Base-by-base conservation (phyloP, 75 land plant genomes). In the Gnetum montanum region DNA sequence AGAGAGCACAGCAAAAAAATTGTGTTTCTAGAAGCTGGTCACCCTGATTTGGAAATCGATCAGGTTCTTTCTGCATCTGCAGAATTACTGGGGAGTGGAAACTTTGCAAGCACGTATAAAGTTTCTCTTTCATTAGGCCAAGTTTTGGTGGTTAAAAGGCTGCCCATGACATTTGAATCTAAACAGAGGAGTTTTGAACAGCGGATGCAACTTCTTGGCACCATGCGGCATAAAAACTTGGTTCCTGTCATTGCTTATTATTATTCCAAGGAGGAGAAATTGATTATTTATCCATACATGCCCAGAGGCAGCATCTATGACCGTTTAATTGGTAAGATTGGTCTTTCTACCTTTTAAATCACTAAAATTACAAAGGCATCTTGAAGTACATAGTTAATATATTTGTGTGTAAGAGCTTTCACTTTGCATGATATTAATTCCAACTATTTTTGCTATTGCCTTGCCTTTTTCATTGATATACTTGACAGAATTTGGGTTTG, bases 301-400 rank as follows among this genome's bases (percentile, higher is more conserved):
- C 61, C 81, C 34, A 64, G 58, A 35, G 80, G 79, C 31, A 78
- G 69, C 49, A 63, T 78, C 37, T 64, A n/a, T n/a, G n/a, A n/a
- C n/a, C n/a, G n/a, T n/a, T n/a, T n/a, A n/a, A n/a, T n/a, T n/a
- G n/a, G n/a, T n/a, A n/a, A n/a, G n/a, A n/a, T n/a, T n/a, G n/a
- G n/a, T n/a, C n/a, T n/a, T n/a, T n/a, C n/a, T n/a, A n/a, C n/a
- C n/a, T n/a, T n/a, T n/a, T n/a, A n/a, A n/a, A n/a, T n/a, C n/a
- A n/a, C n/a, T n/a, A n/a, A n/a, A n/a, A n/a, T n/a, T n/a, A n/a
- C n/a, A n/a, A n/a, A n/a, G n/a, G n/a, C n/a, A n/a, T n/a, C n/a
- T n/a, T n/a, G n/a, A n/a, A n/a, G n/a, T n/a, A n/a, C n/a, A n/a
- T n/a, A n/a, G n/a, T n/a, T n/a, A n/a, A n/a, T n/a, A n/a, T n/a